phyloP scores from a whole-genome alignment of 768 basidiomycete species.

The Mycena filopes region DNA sequence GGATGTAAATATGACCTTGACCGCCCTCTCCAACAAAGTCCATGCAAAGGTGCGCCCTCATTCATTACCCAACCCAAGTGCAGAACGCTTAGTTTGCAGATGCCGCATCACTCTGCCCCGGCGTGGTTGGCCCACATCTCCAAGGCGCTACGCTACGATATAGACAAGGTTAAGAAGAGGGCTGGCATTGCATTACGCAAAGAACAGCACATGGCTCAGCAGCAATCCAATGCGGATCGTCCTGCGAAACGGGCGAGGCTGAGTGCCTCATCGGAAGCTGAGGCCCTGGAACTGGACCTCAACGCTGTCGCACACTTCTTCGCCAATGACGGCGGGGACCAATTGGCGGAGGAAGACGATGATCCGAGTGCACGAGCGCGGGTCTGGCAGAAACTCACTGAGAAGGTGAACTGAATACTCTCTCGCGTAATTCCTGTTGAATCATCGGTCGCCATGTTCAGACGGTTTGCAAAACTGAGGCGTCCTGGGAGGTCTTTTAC shows the following conservation, averaged over 20 bases:
- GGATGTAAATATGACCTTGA: constrained; percentile 56
- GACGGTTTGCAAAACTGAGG: constrained; percentile 53
- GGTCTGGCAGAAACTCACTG: constrained; percentile 63
- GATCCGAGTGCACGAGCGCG: constrained; percentile 48
- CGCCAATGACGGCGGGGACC: constrained; percentile 54
- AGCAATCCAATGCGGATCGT: constrained; percentile 29
- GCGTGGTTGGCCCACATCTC: constrained; percentile 63
- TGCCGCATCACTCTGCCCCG: constrained; percentile 64
- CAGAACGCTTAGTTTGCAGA: constrained; percentile 46
- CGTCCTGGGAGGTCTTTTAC: constrained; percentile 65
- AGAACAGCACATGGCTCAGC: constrained; percentile 33
- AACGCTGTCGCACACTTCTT: constrained; percentile 65
- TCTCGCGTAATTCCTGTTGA: neutral
- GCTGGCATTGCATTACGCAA: constrained; percentile 65
- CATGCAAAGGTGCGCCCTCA: constrained; percentile 55
- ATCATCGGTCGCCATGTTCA: constrained; percentile 36
- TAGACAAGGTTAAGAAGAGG: constrained; percentile 62
- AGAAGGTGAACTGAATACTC: constrained; percentile 50
- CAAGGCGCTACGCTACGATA: constrained; percentile 43
- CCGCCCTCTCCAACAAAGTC: constrained; percentile 50
- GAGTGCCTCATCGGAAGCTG: neutral
- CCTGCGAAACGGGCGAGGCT: constrained; percentile 26
- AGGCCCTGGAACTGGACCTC: constrained; percentile 54
- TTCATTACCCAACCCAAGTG: neutral
- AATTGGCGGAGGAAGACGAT: constrained; percentile 55